Evolutionary conservation across 305 asterid species (phyloP).

Genomic region (Plantago rigida): DNA sequence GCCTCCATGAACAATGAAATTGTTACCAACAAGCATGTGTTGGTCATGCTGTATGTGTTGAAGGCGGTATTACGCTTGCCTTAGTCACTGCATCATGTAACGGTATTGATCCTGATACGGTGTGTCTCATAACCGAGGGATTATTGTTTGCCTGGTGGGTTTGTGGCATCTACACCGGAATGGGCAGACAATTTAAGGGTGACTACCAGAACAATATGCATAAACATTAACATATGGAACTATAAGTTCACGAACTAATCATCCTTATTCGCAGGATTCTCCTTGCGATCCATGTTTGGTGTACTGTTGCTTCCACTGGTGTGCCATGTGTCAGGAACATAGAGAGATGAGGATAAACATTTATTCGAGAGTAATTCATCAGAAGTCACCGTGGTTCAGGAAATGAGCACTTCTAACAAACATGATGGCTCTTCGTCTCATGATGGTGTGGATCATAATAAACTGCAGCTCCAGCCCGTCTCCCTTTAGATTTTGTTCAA

Average conservation of each 20-base stretch:
- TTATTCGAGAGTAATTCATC: conserved; percentile 30
- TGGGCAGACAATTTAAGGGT: conserved; percentile 73
- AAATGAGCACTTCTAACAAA: conserved; percentile 38
- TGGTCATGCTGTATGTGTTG: conserved; percentile 55
- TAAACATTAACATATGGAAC: no score
- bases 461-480: conserved; percentile 39
- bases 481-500: not conserved
- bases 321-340: conserved; percentile 79
- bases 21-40: conserved; percentile 44
- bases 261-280: conserved; percentile 43
- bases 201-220: not conserved
- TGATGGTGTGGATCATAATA: conserved; percentile 25
- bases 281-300: conserved; percentile 77
- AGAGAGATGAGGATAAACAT: conserved; percentile 57
- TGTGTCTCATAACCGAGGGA: conserved; percentile 60
- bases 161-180: conserved; percentile 71
- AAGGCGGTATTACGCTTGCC: conserved; percentile 74
- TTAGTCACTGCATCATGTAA: conserved; percentile 48
- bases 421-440: conserved; percentile 32
- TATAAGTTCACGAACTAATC: no score
- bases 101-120: conserved; percentile 64
- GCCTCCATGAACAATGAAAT: conserved; percentile 48
- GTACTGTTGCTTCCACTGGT: conserved; percentile 75
- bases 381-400: conserved; percentile 41
- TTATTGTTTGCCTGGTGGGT: conserved; percentile 77